Percentiles rank a stretch among this genome's conserved stretches.
phyloP scores from a whole-genome alignment of 495 filamentous ascomycete species.

The Neurospora sp. region DNA sequence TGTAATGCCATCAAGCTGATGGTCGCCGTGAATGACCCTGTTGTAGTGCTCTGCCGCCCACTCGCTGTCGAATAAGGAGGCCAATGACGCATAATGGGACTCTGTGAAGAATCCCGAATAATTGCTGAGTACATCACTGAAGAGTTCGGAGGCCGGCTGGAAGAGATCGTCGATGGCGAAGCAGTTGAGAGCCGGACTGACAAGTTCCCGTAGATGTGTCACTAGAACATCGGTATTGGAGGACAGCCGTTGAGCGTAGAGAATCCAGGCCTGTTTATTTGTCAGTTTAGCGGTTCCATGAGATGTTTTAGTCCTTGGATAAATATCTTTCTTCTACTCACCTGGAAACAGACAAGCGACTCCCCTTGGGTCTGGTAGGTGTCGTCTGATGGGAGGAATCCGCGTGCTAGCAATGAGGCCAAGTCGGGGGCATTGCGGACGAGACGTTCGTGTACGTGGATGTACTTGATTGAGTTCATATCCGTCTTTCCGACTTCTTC shows the following conservation, averaged over 20 bases:
- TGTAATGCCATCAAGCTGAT: slow-evolving; percentile 52
- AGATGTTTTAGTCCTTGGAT: background rate
- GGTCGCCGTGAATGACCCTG: slow-evolving; percentile 48
- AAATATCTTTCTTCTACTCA: slow-evolving; percentile 17
- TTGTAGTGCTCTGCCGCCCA: slow-evolving; percentile 44
- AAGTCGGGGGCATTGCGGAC: slow-evolving; percentile 42
- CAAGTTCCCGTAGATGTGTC: slow-evolving; percentile 44
- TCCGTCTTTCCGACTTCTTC: slow-evolving; percentile 67
- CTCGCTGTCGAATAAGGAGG: slow-evolving; percentile 44
- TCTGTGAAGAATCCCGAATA: slow-evolving; percentile 52
- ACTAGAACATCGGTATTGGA: slow-evolving; percentile 44
- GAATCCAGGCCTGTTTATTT: slow-evolving; percentile 48
- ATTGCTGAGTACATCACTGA: slow-evolving; percentile 53
- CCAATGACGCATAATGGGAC: slow-evolving; percentile 43
- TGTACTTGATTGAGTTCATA: slow-evolving; percentile 42
- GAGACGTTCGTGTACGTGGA: slow-evolving; percentile 40
- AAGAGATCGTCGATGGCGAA: slow-evolving; percentile 45
- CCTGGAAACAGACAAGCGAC: slow-evolving; percentile 51
- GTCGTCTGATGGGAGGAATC: slow-evolving; percentile 24
- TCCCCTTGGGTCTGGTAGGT: slow-evolving; percentile 32
- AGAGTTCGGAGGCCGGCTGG: slow-evolving; percentile 49
- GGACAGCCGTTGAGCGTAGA: slow-evolving; percentile 52
- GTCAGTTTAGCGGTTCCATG: slow-evolving; percentile 1
- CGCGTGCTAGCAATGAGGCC: slow-evolving; percentile 34
- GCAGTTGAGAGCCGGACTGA: slow-evolving; percentile 44